Evolutionary conservation across 257 asterid genomes (phyloP).

Genomic region (Striga asiatica): DNA sequence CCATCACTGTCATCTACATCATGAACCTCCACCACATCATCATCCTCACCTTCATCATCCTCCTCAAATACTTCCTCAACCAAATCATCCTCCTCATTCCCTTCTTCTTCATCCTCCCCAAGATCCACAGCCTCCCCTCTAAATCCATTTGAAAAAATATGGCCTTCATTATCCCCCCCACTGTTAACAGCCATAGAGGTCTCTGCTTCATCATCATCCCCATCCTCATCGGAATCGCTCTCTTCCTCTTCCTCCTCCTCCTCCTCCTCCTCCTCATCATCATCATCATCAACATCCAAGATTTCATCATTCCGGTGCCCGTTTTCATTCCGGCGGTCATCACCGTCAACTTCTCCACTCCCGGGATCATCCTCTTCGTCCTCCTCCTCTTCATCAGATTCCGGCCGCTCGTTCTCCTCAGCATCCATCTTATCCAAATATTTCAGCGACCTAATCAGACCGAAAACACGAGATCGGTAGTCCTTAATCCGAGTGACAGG

Average conservation of each 20-base stretch:
- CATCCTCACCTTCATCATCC: constrained; percentile 53
- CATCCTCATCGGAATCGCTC: constrained; percentile 70
- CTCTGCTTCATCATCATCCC: constrained; percentile 79
- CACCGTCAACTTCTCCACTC: constrained; percentile 87
- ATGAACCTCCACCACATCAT: constrained; percentile 74
- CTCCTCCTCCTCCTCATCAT: constrained; percentile 78
- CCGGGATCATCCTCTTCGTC: constrained; percentile 68
- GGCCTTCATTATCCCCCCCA: constrained; percentile 22
- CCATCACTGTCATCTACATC: constrained; percentile 60
- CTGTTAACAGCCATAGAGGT: constrained; percentile 41
- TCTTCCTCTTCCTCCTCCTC: constrained; percentile 89
- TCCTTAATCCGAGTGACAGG: constrained; percentile 83
- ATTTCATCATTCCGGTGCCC: constrained; percentile 58
- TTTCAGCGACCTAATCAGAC: constrained; percentile 69
- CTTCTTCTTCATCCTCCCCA: constrained; percentile 38
- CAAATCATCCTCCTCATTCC: constrained; percentile 52
- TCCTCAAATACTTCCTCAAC: constrained; percentile 65
- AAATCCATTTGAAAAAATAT: constrained; percentile 53
- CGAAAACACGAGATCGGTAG: constrained; percentile 77
- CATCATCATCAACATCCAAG: constrained; percentile 89
- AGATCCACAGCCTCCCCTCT: constrained; percentile 33
- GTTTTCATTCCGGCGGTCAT: constrained; percentile 45
- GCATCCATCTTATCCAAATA: constrained; percentile 93
- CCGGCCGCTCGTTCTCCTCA: constrained; percentile 89
- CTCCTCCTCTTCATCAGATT: constrained; percentile 81